Conservation (phyloP, 257 asterid species). For the Handroanthus guayacan region DNA sequence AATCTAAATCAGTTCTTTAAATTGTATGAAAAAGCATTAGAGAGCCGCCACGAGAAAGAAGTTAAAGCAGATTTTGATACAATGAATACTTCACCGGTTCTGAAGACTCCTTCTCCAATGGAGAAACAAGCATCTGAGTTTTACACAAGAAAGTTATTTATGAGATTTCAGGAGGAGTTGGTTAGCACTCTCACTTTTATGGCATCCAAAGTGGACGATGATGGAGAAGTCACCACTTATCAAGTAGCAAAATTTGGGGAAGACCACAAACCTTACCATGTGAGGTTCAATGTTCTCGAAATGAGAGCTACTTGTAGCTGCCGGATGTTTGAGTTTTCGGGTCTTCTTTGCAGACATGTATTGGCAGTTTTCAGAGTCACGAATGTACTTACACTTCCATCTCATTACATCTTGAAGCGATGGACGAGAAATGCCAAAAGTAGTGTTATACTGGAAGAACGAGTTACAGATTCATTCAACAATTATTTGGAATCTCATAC, state of each 20-base stretch:
- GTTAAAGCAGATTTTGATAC: slow-evolving; percentile 95
- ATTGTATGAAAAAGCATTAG: slow-evolving; percentile 90
- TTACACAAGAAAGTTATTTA: slow-evolving; percentile 84
- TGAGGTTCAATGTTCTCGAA: slow-evolving; percentile 87
- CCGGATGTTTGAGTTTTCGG: slow-evolving; percentile 95
- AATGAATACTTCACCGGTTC: slow-evolving; percentile 66
- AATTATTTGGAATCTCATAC: slow-evolving; percentile 95
- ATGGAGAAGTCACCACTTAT: slow-evolving; percentile 78
- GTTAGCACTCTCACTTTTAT: slow-evolving; percentile 86
- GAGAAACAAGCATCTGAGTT: slow-evolving; percentile 96
- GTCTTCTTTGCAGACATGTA: slow-evolving; percentile 92
- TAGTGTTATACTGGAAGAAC: slow-evolving; percentile 70
- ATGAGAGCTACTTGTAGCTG: slow-evolving; percentile 94
- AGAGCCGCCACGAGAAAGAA: slow-evolving; percentile 98
- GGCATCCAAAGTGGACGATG: slow-evolving; percentile 84
- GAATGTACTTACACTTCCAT: slow-evolving; percentile 91
- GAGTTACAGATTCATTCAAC: slow-evolving; percentile 57
- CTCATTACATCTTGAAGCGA: slow-evolving; percentile 79
- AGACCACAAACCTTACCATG: slow-evolving; percentile 74
- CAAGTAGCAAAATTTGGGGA: slow-evolving; percentile 88
- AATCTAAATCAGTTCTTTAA: slow-evolving; percentile 83
- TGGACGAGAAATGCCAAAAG: slow-evolving; percentile 97
- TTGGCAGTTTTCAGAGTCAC: slow-evolving; percentile 92
- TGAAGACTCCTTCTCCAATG: slow-evolving; percentile 98
- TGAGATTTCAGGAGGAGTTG: slow-evolving; percentile 92